Base-by-base conservation (phyloP, 1,284 basidiomycete genomes). In the Boletus sp. region DNA sequence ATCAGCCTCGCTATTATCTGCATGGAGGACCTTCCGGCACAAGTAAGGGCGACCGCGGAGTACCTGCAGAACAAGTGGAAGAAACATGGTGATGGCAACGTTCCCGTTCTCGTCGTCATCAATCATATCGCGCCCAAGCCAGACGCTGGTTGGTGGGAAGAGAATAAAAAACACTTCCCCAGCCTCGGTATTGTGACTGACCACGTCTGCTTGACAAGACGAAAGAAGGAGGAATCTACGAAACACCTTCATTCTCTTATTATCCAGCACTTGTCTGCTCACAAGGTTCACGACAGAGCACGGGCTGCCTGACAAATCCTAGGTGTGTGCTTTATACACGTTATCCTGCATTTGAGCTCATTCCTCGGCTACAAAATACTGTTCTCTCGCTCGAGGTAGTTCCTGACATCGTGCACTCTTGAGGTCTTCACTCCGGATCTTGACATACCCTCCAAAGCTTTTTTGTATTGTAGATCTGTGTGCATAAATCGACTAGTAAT, bases 81-180 rank as follows among this genome's bases (percentile, higher is more conserved):
- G 25, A 56, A 54, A 12, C 60, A 57, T 26, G 48, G 49, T 6
- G 17, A 51, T 8, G 46, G 48, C 14, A 53, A 51, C 3, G 44
- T 62, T 5, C 58, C 56, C 0, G 41, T 60, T 41, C 50, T 60
- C n/a, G 48, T 62, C 26, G 56, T 60, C 26, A 43, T 60, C 48
- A 62, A 47, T 27, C 58, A 61, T 26, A 51, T 50, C 10, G 17
- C 58, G 8, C 57, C 57, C 3, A 46, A 41, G 17, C 60, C 60
- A 1, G 45, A 61, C 27, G 20, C 30, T 27, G 30, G 44, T 5
- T 62, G 58, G 58, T 59, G 58, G 58, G 50, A 57, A 22, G 50
- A 50, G 36, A 62, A 62, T 25, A 47, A 51, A 23, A 58, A 43
- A 14, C 56, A 62, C 36, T 62, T 59, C 9, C 46, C 58, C 2